Percentiles rank a stretch among this genome's conserved stretches.
Evolutionary conservation across 1,284 basidiomycete species (phyloP).

Genomic region (Leccinum colubrinum): DNA sequence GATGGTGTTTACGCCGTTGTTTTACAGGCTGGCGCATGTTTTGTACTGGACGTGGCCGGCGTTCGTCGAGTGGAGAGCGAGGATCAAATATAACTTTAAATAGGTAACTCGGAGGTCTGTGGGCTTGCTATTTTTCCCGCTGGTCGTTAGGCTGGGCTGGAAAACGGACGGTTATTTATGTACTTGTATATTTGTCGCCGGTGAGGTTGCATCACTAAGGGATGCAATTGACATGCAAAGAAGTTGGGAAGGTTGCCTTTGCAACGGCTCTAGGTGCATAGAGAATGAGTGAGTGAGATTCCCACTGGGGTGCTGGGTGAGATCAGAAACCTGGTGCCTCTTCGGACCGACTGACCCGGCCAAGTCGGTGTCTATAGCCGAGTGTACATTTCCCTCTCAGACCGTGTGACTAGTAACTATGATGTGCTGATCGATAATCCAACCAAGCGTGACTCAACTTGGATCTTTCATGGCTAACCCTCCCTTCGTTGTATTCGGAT

Average conservation of each 20-base stretch:
- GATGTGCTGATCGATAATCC: not conserved
- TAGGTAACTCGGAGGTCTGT: slow-evolving; percentile 7
- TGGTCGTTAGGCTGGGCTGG: not conserved
- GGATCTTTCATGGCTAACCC: slow-evolving; percentile 14
- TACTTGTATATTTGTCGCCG: not conserved
- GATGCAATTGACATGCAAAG: too few relatives aligned
- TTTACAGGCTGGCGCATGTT: slow-evolving; percentile 44
- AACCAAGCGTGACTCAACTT: not conserved
- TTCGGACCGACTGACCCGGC: too few relatives aligned
- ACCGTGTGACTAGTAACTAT: not conserved
- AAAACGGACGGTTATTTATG: not conserved
- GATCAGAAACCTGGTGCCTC: too few relatives aligned
- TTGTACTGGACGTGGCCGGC: slow-evolving; percentile 64
- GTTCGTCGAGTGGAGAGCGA: slow-evolving; percentile 54
- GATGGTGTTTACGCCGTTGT: slow-evolving; percentile 53
- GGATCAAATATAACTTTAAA: slow-evolving; percentile 59
- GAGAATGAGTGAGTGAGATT: not conserved
- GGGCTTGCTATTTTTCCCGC: not conserved
- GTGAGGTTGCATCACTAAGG: too few relatives aligned
- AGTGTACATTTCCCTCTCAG: not conserved
- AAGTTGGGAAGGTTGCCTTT: too few relatives aligned
- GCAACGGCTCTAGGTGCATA: not conserved
- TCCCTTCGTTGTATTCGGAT: slow-evolving; percentile 71
- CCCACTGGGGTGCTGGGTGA: too few relatives aligned
- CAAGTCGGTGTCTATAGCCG: not conserved